Percentiles rank a stretch among this genome's conserved stretches.
Evolutionary conservation across 345 rosid genomes (phyloP).

Genomic region (Murraya koenigii): DNA sequence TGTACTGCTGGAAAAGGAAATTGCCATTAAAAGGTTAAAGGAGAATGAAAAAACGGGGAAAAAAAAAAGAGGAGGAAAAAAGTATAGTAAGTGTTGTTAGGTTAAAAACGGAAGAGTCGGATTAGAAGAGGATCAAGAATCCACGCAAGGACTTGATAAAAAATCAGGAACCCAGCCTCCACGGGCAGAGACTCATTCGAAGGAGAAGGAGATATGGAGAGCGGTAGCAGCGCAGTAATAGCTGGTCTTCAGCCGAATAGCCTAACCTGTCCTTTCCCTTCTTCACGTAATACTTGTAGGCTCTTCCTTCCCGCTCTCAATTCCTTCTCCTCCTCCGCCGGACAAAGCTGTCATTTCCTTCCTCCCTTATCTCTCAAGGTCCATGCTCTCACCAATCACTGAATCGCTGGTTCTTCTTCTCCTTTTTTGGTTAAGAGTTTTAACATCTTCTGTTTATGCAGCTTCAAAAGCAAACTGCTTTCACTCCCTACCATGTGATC

Average conservation of each 20-base stretch:
- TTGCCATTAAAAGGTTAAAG: no score
- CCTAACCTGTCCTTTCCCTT: slow-evolving; percentile 48
- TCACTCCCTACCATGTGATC: slow-evolving; percentile 18
- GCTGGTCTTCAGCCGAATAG: slow-evolving; percentile 35
- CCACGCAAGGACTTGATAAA: neutral
- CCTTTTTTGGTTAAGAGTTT: neutral
- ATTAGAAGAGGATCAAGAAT: neutral
- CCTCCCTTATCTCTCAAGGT: slow-evolving; percentile 46
- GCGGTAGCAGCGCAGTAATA: slow-evolving; percentile 28
- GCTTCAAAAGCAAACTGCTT: slow-evolving; percentile 37
- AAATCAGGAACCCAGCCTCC: neutral
- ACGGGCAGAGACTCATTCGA: no score
- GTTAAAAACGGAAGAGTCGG: no score
- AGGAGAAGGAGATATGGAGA: slow-evolving; percentile 46
- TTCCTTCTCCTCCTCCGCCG: slow-evolving; percentile 8
- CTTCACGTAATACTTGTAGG: slow-evolving; percentile 29
- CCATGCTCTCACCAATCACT: neutral
- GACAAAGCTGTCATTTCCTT: slow-evolving; percentile 14
- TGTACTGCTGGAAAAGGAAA: no score
- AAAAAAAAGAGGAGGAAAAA: no score
- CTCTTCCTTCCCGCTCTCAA: slow-evolving; percentile 13
- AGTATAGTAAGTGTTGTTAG: no score
- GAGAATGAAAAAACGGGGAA: no score
- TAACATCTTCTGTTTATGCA: neutral
- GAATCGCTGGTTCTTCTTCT: neutral